Percentiles rank a stretch among this genome's conserved stretches.
phyloP scores from a whole-genome alignment of 805 yeast species.

The Scheffersomyces lignosus region DNA sequence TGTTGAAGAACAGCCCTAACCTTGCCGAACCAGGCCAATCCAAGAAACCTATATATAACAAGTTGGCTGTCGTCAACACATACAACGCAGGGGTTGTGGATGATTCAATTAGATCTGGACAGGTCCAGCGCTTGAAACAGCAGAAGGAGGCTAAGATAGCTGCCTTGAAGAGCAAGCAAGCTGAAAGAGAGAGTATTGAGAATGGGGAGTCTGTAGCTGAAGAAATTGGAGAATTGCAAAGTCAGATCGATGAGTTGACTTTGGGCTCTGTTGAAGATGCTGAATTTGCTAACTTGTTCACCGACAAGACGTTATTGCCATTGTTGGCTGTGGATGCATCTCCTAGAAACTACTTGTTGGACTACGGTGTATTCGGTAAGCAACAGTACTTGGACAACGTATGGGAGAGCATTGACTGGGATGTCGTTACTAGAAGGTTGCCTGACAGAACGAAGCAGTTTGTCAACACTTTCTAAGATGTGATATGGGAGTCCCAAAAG shows the following conservation, averaged over 20 bases:
- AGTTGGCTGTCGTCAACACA: conserved; percentile 73
- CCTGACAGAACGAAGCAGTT: conserved; percentile 30
- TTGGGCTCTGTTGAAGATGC: conserved; percentile 45
- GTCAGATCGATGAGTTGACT: conserved; percentile 17
- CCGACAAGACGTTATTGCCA: conserved; percentile 51
- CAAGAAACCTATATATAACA: conserved; percentile 29
- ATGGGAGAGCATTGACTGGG: conserved; percentile 48
- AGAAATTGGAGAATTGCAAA: conserved; percentile 7
- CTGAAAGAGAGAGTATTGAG: conserved; percentile 20
- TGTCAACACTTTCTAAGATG: conserved; percentile 8
- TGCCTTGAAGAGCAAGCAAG: conserved; percentile 22
- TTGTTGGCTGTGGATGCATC: conserved; percentile 71
- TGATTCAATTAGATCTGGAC: conserved; percentile 54
- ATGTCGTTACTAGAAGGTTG: conserved; percentile 36
- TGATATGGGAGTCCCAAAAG: no score
- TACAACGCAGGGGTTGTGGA: conserved; percentile 88
- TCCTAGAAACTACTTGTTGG: conserved; percentile 66
- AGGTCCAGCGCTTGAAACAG: conserved; percentile 42
- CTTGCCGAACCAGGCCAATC: conserved; percentile 10
- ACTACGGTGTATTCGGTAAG: conserved; percentile 70
- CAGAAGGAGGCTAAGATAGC: conserved; percentile 33
- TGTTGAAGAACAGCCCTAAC: conserved; percentile 17
- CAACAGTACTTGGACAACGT: conserved; percentile 41
- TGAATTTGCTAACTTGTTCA: conserved; percentile 33
- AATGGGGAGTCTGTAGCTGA: conserved; percentile 8